These are phyloP conservation scores for Ceratocystis papillata DNA, from an alignment of 2,329 filamentous ascomycete genomes.

Conservation along the genomic window DNA sequence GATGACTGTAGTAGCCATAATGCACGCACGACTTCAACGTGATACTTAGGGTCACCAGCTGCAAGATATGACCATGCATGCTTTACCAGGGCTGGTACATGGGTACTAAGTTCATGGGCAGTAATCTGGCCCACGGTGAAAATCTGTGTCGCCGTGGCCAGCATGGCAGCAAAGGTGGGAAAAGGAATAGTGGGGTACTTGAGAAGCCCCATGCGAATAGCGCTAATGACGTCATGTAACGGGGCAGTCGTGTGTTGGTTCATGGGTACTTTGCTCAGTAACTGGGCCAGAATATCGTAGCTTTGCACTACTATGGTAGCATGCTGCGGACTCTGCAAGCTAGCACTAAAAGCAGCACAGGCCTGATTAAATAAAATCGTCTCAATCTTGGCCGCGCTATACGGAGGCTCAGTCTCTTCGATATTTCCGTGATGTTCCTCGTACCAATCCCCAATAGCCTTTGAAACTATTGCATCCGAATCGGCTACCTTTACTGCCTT, in stretches of 20 bases:
- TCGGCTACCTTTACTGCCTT: constrained; percentile 21
- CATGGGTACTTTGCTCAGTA: constrained; percentile 41
- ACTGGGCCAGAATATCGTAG: constrained; percentile 48
- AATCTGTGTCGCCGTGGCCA: constrained; percentile 32
- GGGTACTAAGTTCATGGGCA: constrained; percentile 40
- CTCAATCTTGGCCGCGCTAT: constrained; percentile 41
- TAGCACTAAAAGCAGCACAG: constrained; percentile 41
- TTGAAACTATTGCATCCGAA: constrained; percentile 40
- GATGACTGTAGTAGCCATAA: constrained; percentile 76
- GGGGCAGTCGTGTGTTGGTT: constrained; percentile 10
- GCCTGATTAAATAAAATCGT: constrained; percentile 51
- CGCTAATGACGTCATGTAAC: constrained; percentile 15
- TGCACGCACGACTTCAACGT: constrained; percentile 80
- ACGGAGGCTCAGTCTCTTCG: constrained; percentile 51
- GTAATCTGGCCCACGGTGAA: constrained; percentile 17
- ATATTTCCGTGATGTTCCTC: constrained; percentile 58
- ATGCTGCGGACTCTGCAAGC: constrained; percentile 35
- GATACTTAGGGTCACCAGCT: constrained; percentile 76
- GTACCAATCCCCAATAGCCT: constrained; percentile 56
- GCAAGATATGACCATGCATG: constrained; percentile 73
- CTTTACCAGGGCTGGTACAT: constrained; percentile 58
- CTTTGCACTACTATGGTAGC: constrained; percentile 44
- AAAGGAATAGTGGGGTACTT: constrained; percentile 44
- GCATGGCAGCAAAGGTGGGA: constrained; percentile 47
- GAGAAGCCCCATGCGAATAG: constrained; percentile 37